Evolutionary conservation across 352 stramenopile species (phyloP), one percentile per base, ranked within the genome.

Genomic region (Aphanomyces cochlioides): DNA sequence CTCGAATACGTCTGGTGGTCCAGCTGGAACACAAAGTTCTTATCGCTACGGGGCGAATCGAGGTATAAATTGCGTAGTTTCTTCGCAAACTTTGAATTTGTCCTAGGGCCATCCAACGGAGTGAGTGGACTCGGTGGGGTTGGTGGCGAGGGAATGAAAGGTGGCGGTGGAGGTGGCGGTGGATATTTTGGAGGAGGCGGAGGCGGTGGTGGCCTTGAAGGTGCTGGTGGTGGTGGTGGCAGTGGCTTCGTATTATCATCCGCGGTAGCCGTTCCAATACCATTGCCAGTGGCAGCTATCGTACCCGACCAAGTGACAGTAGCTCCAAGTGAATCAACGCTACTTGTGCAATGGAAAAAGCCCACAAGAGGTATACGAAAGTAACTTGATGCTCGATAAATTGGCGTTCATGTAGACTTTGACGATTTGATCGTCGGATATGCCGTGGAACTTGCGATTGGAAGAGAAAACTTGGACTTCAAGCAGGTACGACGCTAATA

Each of bases 111-210:
- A 12, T 80, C 84, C 4, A 74, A 73, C 15, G 82, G 84, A 7
- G 77, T 75, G 50, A 67, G 67, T 38, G 21, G 73, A 21, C 53
- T 53, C 4, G 83, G 88, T 3, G 88, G 88, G 3, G 80, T 82
- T 19, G 88, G 87, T 4, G 82, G 90, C 69, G 83, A 90, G 47
- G 86, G 88, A 1, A 86, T 88, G 61, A 82, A 92, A 67, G 84
- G 74, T 12, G 87, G 88, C n/a, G 88, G 88, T 5, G 88, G 88
- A 4, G 88, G 87, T 47, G 88, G 88, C 0, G 83, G 78, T 3
- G 88, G 88, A 1, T 92, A 79, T 58, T 94, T 80, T 67, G 88
- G 88, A 6, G 88, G 88, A 3, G 88, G 85, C 47, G 82, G 84
- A 5, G 86, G 86, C 36, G 84, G 86, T 0, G 69, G 81, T 38